Percentiles rank a stretch among this genome's conserved stretches.
Evolutionary conservation across 306 rosid genomes (phyloP).

Genomic region (Corylus heterophylla): DNA sequence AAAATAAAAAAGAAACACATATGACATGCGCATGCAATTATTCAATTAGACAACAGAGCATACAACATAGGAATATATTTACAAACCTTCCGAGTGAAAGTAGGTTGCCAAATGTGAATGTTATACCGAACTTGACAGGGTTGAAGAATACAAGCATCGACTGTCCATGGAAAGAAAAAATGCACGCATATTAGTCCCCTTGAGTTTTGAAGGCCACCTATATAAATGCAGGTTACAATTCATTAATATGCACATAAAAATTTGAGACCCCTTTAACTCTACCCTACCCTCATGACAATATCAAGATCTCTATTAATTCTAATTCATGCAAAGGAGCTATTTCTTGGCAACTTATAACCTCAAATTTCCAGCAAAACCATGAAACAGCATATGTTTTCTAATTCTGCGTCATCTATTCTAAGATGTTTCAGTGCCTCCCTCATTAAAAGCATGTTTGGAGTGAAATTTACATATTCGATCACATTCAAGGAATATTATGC

Average conservation of each 20-base stretch:
- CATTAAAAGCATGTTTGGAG: background rate
- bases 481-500: background rate
- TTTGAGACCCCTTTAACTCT: background rate
- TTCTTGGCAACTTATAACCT: background rate
- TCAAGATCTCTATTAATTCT: background rate
- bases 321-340: background rate
- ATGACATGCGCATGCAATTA: constrained; percentile 12
- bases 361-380: background rate
- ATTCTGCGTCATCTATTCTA: background rate
- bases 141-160: constrained; percentile 90
- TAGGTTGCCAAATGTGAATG: constrained; percentile 93
- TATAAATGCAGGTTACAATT: background rate
- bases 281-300: background rate
- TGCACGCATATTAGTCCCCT: constrained; percentile 30
- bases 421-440: background rate
- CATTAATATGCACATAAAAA: background rate
- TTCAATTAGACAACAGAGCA: background rate
- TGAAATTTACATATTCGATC: background rate
- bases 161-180: constrained; percentile 50
- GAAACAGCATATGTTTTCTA: background rate
- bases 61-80: background rate
- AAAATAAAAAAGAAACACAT: background rate
- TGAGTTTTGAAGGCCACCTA: background rate
- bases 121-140: constrained; percentile 87
- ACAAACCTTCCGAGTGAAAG: constrained; percentile 92